phyloP scores from a whole-genome alignment of 1,284 basidiomycete genomes.

The Xanthoconium separans region DNA sequence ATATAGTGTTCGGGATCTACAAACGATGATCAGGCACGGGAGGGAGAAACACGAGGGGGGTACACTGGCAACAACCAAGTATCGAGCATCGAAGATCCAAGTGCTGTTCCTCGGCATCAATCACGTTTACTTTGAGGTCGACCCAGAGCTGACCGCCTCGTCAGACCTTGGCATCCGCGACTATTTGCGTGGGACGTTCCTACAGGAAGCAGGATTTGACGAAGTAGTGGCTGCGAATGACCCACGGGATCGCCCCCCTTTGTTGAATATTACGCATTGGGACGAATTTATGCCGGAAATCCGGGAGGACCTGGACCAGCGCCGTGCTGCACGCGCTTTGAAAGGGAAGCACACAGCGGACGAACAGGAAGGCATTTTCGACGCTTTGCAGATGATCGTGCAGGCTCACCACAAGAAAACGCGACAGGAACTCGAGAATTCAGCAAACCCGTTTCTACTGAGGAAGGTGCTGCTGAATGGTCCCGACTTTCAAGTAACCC shows the following conservation, averaged over 20 bases:
- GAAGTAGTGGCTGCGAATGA: too few species aligned
- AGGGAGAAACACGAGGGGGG: not conserved
- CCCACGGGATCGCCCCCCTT: too few species aligned
- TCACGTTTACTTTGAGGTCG: too few species aligned
- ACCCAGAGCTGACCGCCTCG: too few species aligned
- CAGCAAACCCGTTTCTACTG: not conserved
- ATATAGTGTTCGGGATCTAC: not conserved
- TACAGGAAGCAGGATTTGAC: not conserved
- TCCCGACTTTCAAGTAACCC: rapidly evolving
- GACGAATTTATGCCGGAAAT: too few species aligned
- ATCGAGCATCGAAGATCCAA: not conserved
- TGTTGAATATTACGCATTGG: too few species aligned
- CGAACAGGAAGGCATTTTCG: too few species aligned
- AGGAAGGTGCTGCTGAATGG: not conserved
- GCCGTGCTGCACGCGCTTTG: too few species aligned
- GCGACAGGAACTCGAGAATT: not conserved
- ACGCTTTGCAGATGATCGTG: not conserved
- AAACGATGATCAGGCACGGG: not conserved
- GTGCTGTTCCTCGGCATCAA: not conserved
- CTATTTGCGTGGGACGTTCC: too few species aligned
- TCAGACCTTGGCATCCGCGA: too few species aligned
- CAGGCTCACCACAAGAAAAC: not conserved
- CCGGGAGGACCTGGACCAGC: too few species aligned
- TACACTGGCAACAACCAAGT: not conserved
- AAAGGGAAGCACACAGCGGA: too few species aligned